Base-by-base conservation (phyloP, 2,329 filamentous ascomycete genomes). In the Arthrobotrys conoides region DNA sequence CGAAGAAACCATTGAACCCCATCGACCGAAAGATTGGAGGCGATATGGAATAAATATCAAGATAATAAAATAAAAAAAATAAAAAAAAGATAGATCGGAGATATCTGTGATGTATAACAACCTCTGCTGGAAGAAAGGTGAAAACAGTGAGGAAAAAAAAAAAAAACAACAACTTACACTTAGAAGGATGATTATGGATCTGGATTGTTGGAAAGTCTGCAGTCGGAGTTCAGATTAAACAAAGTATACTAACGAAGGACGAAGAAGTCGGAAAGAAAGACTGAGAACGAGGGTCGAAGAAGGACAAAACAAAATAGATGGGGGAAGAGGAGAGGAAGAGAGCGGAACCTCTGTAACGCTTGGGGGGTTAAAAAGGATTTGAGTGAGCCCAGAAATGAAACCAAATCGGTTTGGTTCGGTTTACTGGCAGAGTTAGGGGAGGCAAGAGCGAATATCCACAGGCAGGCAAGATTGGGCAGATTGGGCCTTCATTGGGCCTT, bases 271-370 rank as follows among this genome's bases (percentile, higher is more conserved):
- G 44, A 73, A 73, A 73, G 46, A 67, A 49, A 61, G 48, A 48
- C 75, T 66, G 80, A 73, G 76, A 73, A 80, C 70, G 79, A 75
- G 67, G 46, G 80, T 66, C 76, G 80, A 51, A 80, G 77, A 81
- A 80, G 44, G 36, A 49, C 61, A 65, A 65, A 65, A 30, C 30
- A 48, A 63, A 63, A 67, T 49, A 46, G 61, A 61, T 55, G 61
- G 51, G 49, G 14, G 61, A 57, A 63, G 30, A 61, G 49, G 59
- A 71, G 65, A 70, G 59, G 53, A 65, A 70, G 48, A 18, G 51
- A 68, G 36, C 33, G 53, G 67, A 64, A 77, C 18, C 27, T 51
- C 48, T 68, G 73, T 77, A 77, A 77, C 73, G 68, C 49, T 71
- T 63, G 72, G 73, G 72, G 65, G 73, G 68, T 78, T 72, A 72